Base-by-base conservation (phyloP, 768 basidiomycete genomes). In the Lactifluus rugatus region DNA sequence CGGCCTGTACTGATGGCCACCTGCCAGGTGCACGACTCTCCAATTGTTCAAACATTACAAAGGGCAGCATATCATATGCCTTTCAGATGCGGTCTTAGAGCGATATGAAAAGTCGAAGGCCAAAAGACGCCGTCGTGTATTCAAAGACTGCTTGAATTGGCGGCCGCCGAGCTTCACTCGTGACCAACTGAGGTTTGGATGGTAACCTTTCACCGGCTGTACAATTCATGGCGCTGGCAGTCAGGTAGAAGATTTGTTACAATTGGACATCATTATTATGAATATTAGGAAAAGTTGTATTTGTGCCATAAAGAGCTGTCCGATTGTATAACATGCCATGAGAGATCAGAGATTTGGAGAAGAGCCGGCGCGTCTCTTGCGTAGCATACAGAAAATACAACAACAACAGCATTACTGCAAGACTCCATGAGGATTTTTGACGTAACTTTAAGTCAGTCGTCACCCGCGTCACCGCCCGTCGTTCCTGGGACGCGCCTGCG, bases 11-110 rank as follows among this genome's bases (percentile, higher is more conserved):
- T 39, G 21, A 42, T 49, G 9, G 8, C 23, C 65, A 50, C 52
- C 11, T 56, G 52, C 46, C 52, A 99, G 95, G 21, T 96, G 93
- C 68, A 93, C 90, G 67, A 93, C 92, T 13, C 73, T 97, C 52
- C 92, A 95, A 70, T 76, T 99, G 58, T 93, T 98, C 75, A 94
- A 94, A 66, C 93, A 93, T 69, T 91, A 88, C 78, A 97, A 96
- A 67, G 93, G 92, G 10, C 87, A 89, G 66, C 90, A 98, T 70
- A 85, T 94, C 61, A 89, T 98, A 58, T 92, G 85, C 71, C 78
- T 99, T 45, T 90, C 93, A 50, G 93, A 94, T 58, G 80, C 87
- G 31, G 86, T 96, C 32, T 76, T 97, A 48, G 93, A 95, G 70
- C 88, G 92, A 69, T 85, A 96, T 72, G 84, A 88, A 70, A 93